phyloP scores from a whole-genome alignment of 2,329 filamentous ascomycete species.

The Corinectria fuckeliana region DNA sequence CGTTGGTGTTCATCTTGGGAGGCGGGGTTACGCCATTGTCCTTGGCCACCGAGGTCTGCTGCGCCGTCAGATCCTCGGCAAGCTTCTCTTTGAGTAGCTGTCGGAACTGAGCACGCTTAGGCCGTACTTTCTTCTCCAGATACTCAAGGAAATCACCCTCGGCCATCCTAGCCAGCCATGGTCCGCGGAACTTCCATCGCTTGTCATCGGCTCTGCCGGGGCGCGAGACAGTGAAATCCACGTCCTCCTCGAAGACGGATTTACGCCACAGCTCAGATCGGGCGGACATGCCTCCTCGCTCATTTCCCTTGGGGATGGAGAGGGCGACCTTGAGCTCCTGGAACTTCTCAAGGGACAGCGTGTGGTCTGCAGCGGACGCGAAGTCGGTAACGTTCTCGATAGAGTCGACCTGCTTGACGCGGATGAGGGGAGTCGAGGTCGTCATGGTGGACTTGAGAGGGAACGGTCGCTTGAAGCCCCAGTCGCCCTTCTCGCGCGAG shows the following conservation, averaged over 20 bases:
- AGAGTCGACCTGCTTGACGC: slow-evolving; percentile 81
- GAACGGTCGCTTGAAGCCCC: slow-evolving; percentile 88
- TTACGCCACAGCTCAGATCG: slow-evolving; percentile 41
- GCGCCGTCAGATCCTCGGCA: slow-evolving; percentile 52
- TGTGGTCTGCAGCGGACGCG: slow-evolving; percentile 80
- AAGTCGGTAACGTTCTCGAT: slow-evolving; percentile 91
- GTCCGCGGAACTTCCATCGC: slow-evolving; percentile 71
- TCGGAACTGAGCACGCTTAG: slow-evolving; percentile 61
- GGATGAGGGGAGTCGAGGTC: slow-evolving; percentile 75
- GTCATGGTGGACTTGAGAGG: slow-evolving; percentile 77
- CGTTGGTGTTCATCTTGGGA: slow-evolving; percentile 33
- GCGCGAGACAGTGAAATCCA: slow-evolving; percentile 58
- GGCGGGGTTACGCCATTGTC: slow-evolving; percentile 46
- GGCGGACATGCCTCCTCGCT: slow-evolving; percentile 25
- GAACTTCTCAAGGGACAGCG: slow-evolving; percentile 82
- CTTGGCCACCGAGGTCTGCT: slow-evolving; percentile 46
- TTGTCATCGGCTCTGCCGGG: slow-evolving; percentile 49
- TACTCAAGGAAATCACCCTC: slow-evolving; percentile 66
- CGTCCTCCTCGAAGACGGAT: slow-evolving; percentile 66
- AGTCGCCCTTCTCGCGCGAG: slow-evolving; percentile 81
- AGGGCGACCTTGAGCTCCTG: slow-evolving; percentile 81
- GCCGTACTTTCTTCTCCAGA: slow-evolving; percentile 59
- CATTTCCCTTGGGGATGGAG: slow-evolving; percentile 53
- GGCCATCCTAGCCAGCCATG: slow-evolving; percentile 69
- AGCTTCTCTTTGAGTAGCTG: slow-evolving; percentile 57